Conservation (phyloP, 257 asterid genomes). For the Galeopsis tetrahit region DNA sequence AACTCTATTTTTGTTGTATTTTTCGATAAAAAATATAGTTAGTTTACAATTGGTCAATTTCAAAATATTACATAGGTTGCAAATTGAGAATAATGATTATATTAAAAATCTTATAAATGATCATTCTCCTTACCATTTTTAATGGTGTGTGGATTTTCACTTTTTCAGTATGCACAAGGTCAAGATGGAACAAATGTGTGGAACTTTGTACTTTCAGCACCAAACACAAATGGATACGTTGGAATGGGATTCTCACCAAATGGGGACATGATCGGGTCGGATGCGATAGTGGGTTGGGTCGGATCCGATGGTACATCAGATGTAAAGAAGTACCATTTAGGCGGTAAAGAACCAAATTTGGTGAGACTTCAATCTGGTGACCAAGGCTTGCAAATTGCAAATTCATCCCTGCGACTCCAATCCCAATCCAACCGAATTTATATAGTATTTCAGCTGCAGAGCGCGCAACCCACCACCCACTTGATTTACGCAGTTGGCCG, state of each 20-base stretch:
- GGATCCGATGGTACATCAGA: slow-evolving; percentile 28
- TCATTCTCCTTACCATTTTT: no score
- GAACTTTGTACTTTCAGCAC: slow-evolving; percentile 76
- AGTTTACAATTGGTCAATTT: no score
- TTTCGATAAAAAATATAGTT: no score
- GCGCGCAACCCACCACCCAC: slow-evolving; percentile 46
- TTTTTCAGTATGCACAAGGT: slow-evolving; percentile 55
- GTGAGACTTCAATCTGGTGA: slow-evolving; percentile 44
- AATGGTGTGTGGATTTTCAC: no score
- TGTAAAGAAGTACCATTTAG: slow-evolving; percentile 53
- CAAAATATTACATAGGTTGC: no score
- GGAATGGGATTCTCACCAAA: slow-evolving; percentile 74
- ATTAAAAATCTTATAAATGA: no score
- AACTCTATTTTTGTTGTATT: no score
- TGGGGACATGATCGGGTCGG: slow-evolving; percentile 81
- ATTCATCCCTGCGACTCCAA: slow-evolving; percentile 40
- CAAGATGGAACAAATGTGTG: slow-evolving; percentile 55
- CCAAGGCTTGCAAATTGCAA: slow-evolving; percentile 50
- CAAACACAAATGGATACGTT: slow-evolving; percentile 56
- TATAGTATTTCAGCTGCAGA: slow-evolving; percentile 61
- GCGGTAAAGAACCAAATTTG: slow-evolving; percentile 48
- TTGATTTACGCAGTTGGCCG: slow-evolving; percentile 75
- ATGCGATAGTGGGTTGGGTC: slow-evolving; percentile 75
- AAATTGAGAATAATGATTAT: no score
- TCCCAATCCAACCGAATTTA: slow-evolving; percentile 49